Evolutionary conservation across 1,284 basidiomycete species (phyloP), one percentile per base, ranked within the genome.

Genomic region (Rhodotorula sp.): DNA sequence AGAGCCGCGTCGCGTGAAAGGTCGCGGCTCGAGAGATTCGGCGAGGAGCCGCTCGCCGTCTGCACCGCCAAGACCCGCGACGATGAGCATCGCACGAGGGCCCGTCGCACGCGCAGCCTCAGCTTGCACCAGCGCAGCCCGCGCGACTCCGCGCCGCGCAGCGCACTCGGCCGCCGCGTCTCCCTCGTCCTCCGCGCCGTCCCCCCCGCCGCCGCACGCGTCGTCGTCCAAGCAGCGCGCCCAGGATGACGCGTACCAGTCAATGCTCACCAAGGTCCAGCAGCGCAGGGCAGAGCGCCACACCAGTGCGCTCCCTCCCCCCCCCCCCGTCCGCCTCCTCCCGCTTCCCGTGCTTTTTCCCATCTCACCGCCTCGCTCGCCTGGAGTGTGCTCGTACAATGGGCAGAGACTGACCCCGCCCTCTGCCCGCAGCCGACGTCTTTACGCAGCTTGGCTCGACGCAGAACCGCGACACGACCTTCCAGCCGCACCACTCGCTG

Each of bases 391-490:
- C 15, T 7, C 37, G 8, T 17, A 37, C 21, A 22, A 0, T 10
- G 19, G 37, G 3, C 25, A 39, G 27, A 39, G 19, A 34, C 44
- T 21, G 29, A 34, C 41, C 27, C 19, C 4, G 36, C 13, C 34
- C 25, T 32, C 3, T n/a, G 5, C 39, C n/a, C 21, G 29, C 65
- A 74, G 73, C 73, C 72, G 85, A 90, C 71, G 82, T 86, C 41
- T 87, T 94, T 71, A 85, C 85, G 54, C 81, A 86, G 64, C 87
- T 91, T 79, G 93, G 93, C 41, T 94, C 93, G 37, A 88, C 88
- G 0, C 89, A 91, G 81, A 90, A 85, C 46, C 84, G 88, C 29
- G 83, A 88, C 34, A 90, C 86, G 72, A 85, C 88, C 41, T 94
- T 87, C 82, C 89, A 88, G 80, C 88, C 92, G 3, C 87, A 90